Evolutionary conservation across 306 rosid genomes (phyloP).

Genomic region (Cicer pinnatifidum): DNA sequence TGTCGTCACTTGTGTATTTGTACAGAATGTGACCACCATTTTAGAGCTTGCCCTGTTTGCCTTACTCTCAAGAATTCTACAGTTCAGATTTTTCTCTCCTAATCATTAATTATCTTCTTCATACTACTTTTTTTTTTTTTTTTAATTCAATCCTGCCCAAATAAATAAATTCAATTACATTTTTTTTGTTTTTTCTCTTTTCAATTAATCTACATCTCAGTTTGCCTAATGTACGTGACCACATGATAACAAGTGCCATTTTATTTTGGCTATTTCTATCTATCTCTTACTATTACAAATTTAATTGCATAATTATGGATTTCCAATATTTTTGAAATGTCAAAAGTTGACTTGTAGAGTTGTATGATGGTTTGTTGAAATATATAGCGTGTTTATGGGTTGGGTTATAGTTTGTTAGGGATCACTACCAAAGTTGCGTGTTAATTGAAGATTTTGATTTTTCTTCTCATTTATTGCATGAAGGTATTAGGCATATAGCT

Average conservation of each 20-base stretch:
- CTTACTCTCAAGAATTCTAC: constrained; percentile 68
- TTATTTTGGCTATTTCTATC: constrained; percentile 37
- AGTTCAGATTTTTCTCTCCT: constrained; percentile 75
- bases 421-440: constrained; percentile 5
- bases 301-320: constrained; percentile 37
- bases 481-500: constrained; percentile 17
- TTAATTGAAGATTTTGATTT: constrained; percentile 21
- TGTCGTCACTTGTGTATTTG: constrained; percentile 90
- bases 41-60: constrained; percentile 80
- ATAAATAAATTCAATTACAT: constrained; percentile 39
- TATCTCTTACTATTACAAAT: background rate
- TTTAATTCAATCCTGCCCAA: background rate
- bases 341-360: background rate
- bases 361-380: constrained; percentile 3
- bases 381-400: background rate
- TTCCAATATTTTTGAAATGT: constrained; percentile 16
- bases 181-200: constrained; percentile 7
- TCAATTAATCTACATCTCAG: no score
- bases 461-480: constrained; percentile 28
- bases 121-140: background rate
- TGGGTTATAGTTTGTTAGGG: constrained; percentile 22
- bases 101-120: constrained; percentile 26
- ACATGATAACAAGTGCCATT: constrained; percentile 47
- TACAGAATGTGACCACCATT: constrained; percentile 69
- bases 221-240: constrained; percentile 59